Evolutionary conservation across 129 eudicot genomes (phyloP).

Genomic region (Saussurea involucrata): DNA sequence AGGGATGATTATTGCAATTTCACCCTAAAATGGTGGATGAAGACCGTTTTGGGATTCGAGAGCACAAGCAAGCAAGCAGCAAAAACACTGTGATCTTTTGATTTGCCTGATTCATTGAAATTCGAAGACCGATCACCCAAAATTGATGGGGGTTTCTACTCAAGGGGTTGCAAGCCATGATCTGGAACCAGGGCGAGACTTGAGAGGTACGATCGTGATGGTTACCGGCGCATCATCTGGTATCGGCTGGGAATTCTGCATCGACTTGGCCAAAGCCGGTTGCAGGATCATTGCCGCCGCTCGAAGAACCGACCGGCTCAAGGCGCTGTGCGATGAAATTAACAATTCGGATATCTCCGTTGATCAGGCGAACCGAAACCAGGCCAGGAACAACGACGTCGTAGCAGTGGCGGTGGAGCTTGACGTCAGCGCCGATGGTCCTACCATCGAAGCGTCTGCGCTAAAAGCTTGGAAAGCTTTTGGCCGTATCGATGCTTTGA

Average conservation of each 20-base stretch:
- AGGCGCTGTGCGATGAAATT: conserved; percentile 35
- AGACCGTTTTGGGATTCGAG: not conserved
- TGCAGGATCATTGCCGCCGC: conserved; percentile 43
- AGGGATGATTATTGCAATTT: not conserved
- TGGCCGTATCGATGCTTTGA: conserved; percentile 41
- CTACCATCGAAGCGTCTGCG: conserved; percentile 22
- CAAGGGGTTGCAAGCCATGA: not conserved
- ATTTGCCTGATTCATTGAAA: not conserved
- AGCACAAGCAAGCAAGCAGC: not conserved
- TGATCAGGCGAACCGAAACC: not conserved
- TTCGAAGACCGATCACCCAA: not conserved
- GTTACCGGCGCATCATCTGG: conserved; percentile 52
- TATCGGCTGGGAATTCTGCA: conserved; percentile 37
- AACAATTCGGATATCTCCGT: not conserved
- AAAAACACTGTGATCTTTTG: not conserved
- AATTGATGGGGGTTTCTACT: conserved; percentile 6
- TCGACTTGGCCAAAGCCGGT: conserved; percentile 41
- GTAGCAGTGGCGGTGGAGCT: conserved; percentile 40
- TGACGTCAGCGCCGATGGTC: conserved; percentile 29
- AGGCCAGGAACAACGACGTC: not conserved
- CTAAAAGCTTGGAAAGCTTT: conserved; percentile 39
- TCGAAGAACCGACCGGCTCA: conserved; percentile 35
- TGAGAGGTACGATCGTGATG: conserved; percentile 40
- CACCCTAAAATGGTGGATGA: not conserved
- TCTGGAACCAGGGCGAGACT: conserved; percentile 17